phyloP scores from a whole-genome alignment of 1,284 basidiomycete genomes.

The Ceratobasidium sp. region DNA sequence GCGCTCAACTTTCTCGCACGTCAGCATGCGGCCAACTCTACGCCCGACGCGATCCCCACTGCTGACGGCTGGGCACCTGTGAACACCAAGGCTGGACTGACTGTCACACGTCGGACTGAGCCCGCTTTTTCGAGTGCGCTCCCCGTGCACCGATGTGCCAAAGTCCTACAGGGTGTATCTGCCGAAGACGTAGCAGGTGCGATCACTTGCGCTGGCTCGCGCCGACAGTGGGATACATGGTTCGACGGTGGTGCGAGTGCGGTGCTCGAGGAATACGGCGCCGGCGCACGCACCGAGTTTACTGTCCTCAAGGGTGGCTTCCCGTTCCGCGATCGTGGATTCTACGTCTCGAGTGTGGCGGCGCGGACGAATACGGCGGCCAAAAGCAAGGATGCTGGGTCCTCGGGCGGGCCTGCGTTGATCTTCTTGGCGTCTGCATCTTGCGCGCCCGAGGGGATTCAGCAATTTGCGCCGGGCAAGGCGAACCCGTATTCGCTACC shows the following conservation, averaged over 20 bases:
- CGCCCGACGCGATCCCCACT: conserved; percentile 56
- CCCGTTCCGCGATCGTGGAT: conserved; percentile 91
- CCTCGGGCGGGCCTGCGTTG: conserved; percentile 60
- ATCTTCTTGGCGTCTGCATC: conserved; percentile 84
- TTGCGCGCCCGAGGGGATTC: conserved; percentile 67
- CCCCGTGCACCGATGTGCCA: conserved; percentile 89
- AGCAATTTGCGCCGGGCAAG: conserved; percentile 68
- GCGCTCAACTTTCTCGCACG: conserved; percentile 83
- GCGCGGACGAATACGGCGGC: conserved; percentile 64
- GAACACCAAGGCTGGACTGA: conserved; percentile 80
- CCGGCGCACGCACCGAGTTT: conserved; percentile 78
- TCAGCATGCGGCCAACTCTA: conserved; percentile 66
- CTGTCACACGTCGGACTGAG: conserved; percentile 81
- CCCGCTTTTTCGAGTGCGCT: conserved; percentile 84
- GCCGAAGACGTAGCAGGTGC: conserved; percentile 90
- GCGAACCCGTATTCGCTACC: conserved; percentile 85
- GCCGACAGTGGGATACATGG: conserved; percentile 87
- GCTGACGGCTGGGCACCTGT: conserved; percentile 85
- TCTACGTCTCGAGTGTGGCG: conserved; percentile 82
- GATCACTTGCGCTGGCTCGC: conserved; percentile 76
- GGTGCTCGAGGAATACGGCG: conserved; percentile 84
- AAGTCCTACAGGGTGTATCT: conserved; percentile 94
- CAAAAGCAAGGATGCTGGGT: conserved; percentile 43
- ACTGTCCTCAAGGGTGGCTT: conserved; percentile 81
- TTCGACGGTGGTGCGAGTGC: conserved; percentile 70